Conservation (phyloP, 495 filamentous ascomycete genomes). For the Lichina pygmaea region DNA sequence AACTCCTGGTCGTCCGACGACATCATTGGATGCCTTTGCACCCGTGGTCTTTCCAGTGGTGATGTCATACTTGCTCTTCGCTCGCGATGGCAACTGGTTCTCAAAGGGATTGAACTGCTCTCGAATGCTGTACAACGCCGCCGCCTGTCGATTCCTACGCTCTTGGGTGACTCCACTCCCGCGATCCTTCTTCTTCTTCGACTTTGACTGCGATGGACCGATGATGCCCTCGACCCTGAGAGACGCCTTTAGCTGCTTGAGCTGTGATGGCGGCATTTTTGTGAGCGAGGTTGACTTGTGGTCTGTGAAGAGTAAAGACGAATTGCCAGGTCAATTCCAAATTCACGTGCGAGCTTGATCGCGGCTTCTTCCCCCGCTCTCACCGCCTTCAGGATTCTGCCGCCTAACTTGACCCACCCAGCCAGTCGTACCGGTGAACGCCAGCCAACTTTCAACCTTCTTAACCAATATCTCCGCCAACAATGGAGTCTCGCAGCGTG, state of each 20-base stretch:
- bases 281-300: neutral
- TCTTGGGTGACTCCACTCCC: constrained; percentile 33
- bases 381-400: too few relatives aligned
- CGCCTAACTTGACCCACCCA: too few relatives aligned
- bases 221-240: constrained; percentile 67
- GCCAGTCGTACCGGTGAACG: too few relatives aligned
- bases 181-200: constrained; percentile 51
- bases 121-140: constrained; percentile 56
- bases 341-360: too few relatives aligned
- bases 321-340: too few relatives aligned
- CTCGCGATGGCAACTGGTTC: constrained; percentile 39
- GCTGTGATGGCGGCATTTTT: constrained; percentile 76
- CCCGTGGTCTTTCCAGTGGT: constrained; percentile 29
- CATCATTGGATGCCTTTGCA: constrained; percentile 22
- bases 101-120: constrained; percentile 97
- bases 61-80: constrained; percentile 43
- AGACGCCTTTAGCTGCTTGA: constrained; percentile 83
- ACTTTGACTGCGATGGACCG: constrained; percentile 74
- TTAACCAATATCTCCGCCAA: too few relatives aligned
- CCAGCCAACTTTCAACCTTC: too few relatives aligned
- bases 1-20: constrained; percentile 44
- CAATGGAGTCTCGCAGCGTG: too few relatives aligned
- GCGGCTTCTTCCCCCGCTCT: too few relatives aligned
- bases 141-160: constrained; percentile 41
- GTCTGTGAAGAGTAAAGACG: too few relatives aligned